Evolutionary conservation across 176 grass and related monocot species (phyloP), one percentile per base, ranked within the genome.

Genomic region (Neostapfia colusana): DNA sequence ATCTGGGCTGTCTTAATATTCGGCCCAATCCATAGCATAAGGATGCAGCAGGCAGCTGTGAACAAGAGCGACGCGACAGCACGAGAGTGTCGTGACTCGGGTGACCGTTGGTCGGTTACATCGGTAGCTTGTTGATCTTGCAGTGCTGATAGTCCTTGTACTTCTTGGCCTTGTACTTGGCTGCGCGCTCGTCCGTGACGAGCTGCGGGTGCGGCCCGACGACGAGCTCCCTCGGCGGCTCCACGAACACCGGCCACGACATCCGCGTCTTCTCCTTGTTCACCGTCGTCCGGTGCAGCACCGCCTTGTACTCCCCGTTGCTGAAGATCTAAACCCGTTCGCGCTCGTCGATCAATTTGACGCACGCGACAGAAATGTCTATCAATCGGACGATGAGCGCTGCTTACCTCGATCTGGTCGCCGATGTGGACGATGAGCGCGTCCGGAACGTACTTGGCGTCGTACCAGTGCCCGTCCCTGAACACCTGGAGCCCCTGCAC

Each of bases 91-190:
- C 10, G 38, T 53, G 10, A 57, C 26, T 25, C 10, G 23, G 21
- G 51, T 8, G 18, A 18, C 2, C 13, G 12, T n/a, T 15, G 15
- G 14, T 40, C 15, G 1, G 17, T 72, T 86, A 97, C 76, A 89
- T 85, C 4, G 86, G 88, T 25, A 97, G 79, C 74, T 93, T 97
- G 75, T 97, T 91, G 66, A 91, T 74, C 82, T 97, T 91, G 88
- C 91, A 91, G 58, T 93, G 81, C 60, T 90, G 79, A 70, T 93
- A 93, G 40, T 97, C 88, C 76, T 89, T 86, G 77, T 76, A 97
- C 79, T 84, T 97, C 78, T 88, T 91, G 48, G 84, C 71, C 81
- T 97, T 93, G 75, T 87, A 93, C 36, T 83, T 93, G 31, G 86
- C 83, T 10, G 88, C 84, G 21, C 31, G 62, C 2, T 89, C 67